Base-by-base conservation (phyloP, 2,329 filamentous ascomycete species). In the Epichloe gansuensis region DNA sequence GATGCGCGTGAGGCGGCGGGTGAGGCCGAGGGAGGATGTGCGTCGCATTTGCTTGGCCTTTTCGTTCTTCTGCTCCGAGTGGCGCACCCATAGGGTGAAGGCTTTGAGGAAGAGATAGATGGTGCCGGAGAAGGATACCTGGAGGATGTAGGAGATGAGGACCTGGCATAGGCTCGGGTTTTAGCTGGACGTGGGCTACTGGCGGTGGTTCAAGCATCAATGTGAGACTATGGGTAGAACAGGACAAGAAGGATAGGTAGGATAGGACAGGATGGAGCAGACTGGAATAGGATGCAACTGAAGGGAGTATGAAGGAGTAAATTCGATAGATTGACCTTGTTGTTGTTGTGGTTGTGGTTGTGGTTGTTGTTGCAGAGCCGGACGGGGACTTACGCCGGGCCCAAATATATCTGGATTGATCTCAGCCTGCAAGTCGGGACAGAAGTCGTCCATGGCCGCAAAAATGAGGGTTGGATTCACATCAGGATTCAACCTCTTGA, bases 371-470 rank as follows among this genome's bases (percentile, higher is more conserved):
- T 8, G 28, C 28, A 31, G 28, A 31, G 28, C 8, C 28, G 28
- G 28, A 31, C 28, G 28, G 28, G 28, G 28, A 45, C 66, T 57
- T 64, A 67, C 67, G 52, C 67, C 67, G 28, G 67, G 67, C 1
- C 67, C 67, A 54, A 70, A 70, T 5, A 69, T 70, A 48, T 70
- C 67, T 1, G 67, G 67, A 38, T 70, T 67, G 35, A 70, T 67
- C 54, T 70, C 63, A 6, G 67, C 67, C 37, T 61, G 54, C 34
- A 70, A 54, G 31, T 67, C 64, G 0, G 67, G 67, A 41, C 67
- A 69, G 51, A 69, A 70, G 5, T 58, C 58, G 13, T 64, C 63
- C 55, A 70, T 61, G 31, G 67, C 66, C 15, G 62, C 57, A 41
- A 70, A 67, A 46, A 69, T 60, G 21, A 65, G 59, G 38, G 56